phyloP scores from a whole-genome alignment of 148 eudicot species.

The Drosera capensis region DNA sequence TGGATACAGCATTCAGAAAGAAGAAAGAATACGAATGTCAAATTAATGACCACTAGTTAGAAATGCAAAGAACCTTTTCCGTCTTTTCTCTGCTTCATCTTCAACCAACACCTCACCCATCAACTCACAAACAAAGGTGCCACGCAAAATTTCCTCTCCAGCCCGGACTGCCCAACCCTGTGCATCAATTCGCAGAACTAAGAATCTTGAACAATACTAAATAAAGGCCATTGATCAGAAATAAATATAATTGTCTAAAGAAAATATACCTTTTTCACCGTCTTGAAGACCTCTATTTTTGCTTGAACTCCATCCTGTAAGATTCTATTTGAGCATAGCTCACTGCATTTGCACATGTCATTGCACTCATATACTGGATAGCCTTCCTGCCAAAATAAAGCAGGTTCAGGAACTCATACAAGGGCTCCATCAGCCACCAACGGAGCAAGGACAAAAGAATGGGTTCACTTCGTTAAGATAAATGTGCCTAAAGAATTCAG shows the following conservation, averaged over 20 bases:
- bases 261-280: conserved; percentile 52
- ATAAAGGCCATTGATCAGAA: no score
- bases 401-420: neutral
- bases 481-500: no score
- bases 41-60: neutral
- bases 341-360: conserved; percentile 53
- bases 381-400: conserved; percentile 43
- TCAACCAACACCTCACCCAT: conserved; percentile 76
- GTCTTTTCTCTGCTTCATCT: conserved; percentile 60
- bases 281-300: conserved; percentile 75
- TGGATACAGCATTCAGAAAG: conserved; percentile 5
- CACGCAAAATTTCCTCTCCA: conserved; percentile 45
- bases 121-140: conserved; percentile 76
- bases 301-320: conserved; percentile 71
- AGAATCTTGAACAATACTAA: neutral
- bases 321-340: conserved; percentile 72
- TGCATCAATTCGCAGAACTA: conserved; percentile 8
- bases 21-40: neutral
- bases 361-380: conserved; percentile 84
- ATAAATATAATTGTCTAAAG: no score
- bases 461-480: neutral
- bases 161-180: conserved; percentile 98
- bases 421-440: neutral
- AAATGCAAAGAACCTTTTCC: conserved; percentile 37
- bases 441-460: neutral